Base-by-base conservation (phyloP, 2,329 filamentous ascomycete genomes). In the Scytalidium lignicola region DNA sequence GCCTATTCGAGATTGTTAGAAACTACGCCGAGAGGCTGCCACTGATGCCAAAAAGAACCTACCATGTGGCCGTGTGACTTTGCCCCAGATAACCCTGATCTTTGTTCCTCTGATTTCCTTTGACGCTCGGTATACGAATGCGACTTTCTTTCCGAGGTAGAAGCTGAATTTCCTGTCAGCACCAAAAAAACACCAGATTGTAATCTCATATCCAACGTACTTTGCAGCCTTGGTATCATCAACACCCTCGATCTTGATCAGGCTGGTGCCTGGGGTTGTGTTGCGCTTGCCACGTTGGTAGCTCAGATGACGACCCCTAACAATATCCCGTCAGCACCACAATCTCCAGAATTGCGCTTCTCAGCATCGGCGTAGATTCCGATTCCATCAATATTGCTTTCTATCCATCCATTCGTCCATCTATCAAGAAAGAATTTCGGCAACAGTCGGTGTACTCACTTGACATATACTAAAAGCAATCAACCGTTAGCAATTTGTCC, bases 221-320 rank as follows among this genome's bases (percentile, higher is more conserved):
- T 85, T 88, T 75, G 93, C 92, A 71, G 86, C 89, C 67, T 88
- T 80, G 68, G 87, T 83, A 80, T 88, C 83, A 68, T 95, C 90
- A 67, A 97, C 93, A 74, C 92, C 92, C 83, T 99, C 92, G 69
- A 99, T 95, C 85, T 96, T 93, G 79, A 99, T 87, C 76, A 97
- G 82, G 72, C 88, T 88, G 67, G 88, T 95, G 77, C 86, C 85
- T 66, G 92, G 86, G 81, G 88, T 90, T 71, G 85, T 90, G 77
- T 82, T 86, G 78, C 89, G 88, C 82, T 95, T 92, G 73, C 86
- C 87, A 76, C 92, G 88, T 83, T 95, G 86, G 83, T 96, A 96
- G 79, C 87, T 92, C 78, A 97, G 80, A 85, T 97, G 92, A 78
- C 90, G 91, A 81, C 90, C 92, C 90, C 89, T 95, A 70, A 57